phyloP scores from a whole-genome alignment of 2,329 filamentous ascomycete species.

The Fusarium sp. region DNA sequence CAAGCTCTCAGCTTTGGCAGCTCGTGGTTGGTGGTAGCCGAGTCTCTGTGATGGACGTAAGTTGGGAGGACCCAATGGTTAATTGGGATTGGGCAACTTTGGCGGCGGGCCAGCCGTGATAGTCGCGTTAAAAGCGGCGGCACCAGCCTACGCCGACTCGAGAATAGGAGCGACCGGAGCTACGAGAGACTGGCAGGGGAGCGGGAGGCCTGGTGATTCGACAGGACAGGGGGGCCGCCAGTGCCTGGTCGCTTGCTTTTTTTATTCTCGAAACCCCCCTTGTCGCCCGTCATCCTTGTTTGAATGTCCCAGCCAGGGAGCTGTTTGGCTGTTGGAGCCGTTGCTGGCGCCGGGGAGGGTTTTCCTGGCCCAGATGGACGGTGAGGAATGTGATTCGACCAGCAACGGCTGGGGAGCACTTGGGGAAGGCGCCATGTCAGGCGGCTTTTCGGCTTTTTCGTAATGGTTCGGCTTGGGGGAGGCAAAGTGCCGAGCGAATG shows the following conservation, averaged over 20 bases:
- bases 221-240: conserved; percentile 23
- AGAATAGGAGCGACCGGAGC: conserved; percentile 27
- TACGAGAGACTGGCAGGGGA: conserved; percentile 24
- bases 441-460: conserved; percentile 34
- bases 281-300: conserved; percentile 41
- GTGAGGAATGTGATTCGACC: conserved; percentile 51
- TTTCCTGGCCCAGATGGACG: conserved; percentile 49
- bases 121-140: conserved; percentile 49
- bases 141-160: conserved; percentile 41
- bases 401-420: conserved; percentile 30
- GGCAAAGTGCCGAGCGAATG: conserved; percentile 48
- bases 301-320: conserved; percentile 37
- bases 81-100: conserved; percentile 42
- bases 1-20: conserved; percentile 19
- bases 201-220: conserved; percentile 39
- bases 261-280: conserved; percentile 47
- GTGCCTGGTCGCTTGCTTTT: conserved; percentile 43
- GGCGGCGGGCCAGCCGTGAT: conserved; percentile 36
- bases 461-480: conserved; percentile 39
- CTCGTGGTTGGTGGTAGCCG: conserved; percentile 31
- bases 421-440: conserved; percentile 30
- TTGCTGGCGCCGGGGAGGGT: conserved; percentile 47
- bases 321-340: conserved; percentile 45
- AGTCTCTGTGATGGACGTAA: conserved; percentile 45
- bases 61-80: conserved; percentile 35